These are phyloP conservation scores for Monosporozyma siamensis DNA, from an alignment of 805 yeast species.

Conservation along the genomic window DNA sequence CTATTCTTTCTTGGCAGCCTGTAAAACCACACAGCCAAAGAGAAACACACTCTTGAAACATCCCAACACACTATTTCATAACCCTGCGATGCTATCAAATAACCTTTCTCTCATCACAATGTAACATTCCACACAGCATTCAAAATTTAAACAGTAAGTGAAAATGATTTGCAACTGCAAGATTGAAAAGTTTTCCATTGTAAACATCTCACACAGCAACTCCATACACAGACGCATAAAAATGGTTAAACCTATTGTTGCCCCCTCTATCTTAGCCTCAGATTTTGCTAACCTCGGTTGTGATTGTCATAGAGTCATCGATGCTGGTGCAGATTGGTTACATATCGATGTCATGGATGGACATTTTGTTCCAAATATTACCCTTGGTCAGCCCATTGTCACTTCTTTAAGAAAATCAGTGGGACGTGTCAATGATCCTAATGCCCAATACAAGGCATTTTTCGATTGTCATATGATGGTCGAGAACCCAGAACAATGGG, in stretches of 20 bases:
- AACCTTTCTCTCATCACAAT: too few species aligned
- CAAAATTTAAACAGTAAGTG: too few species aligned
- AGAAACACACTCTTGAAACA: too few species aligned
- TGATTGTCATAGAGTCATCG: slow-evolving; percentile 73
- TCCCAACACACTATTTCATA: too few species aligned
- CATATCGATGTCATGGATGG: slow-evolving; percentile 99
- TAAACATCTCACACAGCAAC: too few species aligned
- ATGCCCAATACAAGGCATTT: slow-evolving; percentile 37
- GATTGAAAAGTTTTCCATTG: too few species aligned
- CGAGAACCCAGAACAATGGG: slow-evolving; percentile 85
- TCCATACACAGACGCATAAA: too few species aligned
- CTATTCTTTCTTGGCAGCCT: too few species aligned
- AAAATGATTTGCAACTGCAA: too few species aligned
- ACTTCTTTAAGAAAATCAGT: slow-evolving; percentile 64
- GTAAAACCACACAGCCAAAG: too few species aligned
- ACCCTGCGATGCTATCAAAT: too few species aligned
- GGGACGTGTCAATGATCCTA: slow-evolving; percentile 49
- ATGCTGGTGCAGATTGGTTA: slow-evolving; percentile 88
- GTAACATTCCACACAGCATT: too few species aligned
- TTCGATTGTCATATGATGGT: slow-evolving; percentile 99
- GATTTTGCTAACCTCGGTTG: slow-evolving; percentile 86
- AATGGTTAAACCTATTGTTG: slow-evolving; percentile 77
- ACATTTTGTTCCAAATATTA: slow-evolving; percentile 92
- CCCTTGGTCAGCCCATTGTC: slow-evolving; percentile 88
- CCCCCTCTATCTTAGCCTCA: slow-evolving; percentile 89